phyloP scores from a whole-genome alignment of 768 basidiomycete genomes.

The Xerocomus potaroensis region DNA sequence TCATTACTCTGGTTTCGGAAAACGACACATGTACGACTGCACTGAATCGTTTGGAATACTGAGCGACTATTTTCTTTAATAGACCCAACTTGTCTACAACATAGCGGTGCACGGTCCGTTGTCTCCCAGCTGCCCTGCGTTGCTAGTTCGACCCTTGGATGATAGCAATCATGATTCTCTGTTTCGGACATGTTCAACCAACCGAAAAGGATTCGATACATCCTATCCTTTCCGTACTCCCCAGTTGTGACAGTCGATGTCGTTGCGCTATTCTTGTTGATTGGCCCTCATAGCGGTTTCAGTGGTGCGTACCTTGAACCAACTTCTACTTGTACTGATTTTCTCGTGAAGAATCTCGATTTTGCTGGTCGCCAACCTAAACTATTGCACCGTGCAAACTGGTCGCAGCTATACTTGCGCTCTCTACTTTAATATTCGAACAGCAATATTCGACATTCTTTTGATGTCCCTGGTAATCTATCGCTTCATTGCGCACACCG shows the following conservation, averaged over 20 bases:
- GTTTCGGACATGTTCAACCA: constrained; percentile 13
- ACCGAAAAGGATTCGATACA: neutral
- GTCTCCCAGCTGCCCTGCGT: neutral
- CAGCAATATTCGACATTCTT: constrained; percentile 3
- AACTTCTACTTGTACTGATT: neutral
- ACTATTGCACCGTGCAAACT: neutral
- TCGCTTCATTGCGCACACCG: constrained; percentile 5
- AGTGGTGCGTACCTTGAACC: neutral
- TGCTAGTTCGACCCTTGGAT: neutral
- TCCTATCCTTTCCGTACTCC: constrained; percentile 3
- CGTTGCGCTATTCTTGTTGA: neutral
- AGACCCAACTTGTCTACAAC: no score
- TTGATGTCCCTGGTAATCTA: constrained; percentile 6
- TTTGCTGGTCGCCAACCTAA: neutral
- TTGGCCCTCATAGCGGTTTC: constrained; percentile 1
- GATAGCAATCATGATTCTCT: constrained; percentile 13
- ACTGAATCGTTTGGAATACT: no score
- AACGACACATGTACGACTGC: no score
- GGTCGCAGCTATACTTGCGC: neutral
- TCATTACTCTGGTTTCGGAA: no score
- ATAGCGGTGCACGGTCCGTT: constrained; percentile 4
- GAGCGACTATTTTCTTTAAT: no score
- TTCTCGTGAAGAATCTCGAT: neutral
- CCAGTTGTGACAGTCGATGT: neutral
- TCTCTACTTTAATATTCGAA: constrained; percentile 1